Percentiles rank a stretch among this genome's conserved stretches.
phyloP scores from a whole-genome alignment of 768 basidiomycete genomes.

The Nevesoporus exiguus region DNA sequence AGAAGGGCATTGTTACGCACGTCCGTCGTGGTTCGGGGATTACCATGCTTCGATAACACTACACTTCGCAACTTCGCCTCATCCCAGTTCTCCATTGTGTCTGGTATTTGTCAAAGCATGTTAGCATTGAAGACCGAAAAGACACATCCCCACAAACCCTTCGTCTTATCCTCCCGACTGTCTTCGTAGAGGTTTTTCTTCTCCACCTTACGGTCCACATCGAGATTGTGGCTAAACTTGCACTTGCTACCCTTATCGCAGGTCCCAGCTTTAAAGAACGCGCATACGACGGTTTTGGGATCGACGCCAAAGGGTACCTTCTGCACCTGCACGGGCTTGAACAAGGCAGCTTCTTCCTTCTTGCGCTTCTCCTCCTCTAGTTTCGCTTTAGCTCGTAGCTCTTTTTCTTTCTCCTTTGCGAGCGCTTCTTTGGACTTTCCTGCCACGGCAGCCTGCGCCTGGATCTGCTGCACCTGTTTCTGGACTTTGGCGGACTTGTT shows the following conservation, averaged over 20 bases:
- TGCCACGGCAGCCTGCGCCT: conserved; percentile 66
- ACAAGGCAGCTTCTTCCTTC: conserved; percentile 81
- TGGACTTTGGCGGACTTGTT: conserved; percentile 94
- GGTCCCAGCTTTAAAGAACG: conserved; percentile 85
- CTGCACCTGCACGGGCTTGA: conserved; percentile 77
- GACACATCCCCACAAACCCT: conserved; percentile 44
- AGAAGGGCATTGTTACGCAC: conserved; percentile 39
- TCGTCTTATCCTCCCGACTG: conserved; percentile 71
- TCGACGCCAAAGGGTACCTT: conserved; percentile 95
- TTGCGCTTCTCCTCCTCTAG: conserved; percentile 76
- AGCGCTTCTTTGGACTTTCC: conserved; percentile 80
- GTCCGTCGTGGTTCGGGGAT: conserved; percentile 89
- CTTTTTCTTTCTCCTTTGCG: conserved; percentile 86
- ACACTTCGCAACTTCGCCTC: conserved; percentile 90
- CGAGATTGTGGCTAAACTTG: conserved; percentile 93
- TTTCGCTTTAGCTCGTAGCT: conserved; percentile 69
- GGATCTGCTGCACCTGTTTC: conserved; percentile 74
- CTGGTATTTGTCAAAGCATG: conserved; percentile 36
- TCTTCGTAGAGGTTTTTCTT: conserved; percentile 97
- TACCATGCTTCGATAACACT: conserved; percentile 82
- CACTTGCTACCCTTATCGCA: conserved; percentile 96
- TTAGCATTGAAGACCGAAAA: background rate
- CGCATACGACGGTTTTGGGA: conserved; percentile 92
- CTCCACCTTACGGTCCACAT: conserved; percentile 87
- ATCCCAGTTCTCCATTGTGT: conserved; percentile 98